Percentiles rank a stretch among this genome's conserved stretches.
Conservation (phyloP, 1,284 basidiomycete genomes). For the Sanghuangporus sanghuang region DNA sequence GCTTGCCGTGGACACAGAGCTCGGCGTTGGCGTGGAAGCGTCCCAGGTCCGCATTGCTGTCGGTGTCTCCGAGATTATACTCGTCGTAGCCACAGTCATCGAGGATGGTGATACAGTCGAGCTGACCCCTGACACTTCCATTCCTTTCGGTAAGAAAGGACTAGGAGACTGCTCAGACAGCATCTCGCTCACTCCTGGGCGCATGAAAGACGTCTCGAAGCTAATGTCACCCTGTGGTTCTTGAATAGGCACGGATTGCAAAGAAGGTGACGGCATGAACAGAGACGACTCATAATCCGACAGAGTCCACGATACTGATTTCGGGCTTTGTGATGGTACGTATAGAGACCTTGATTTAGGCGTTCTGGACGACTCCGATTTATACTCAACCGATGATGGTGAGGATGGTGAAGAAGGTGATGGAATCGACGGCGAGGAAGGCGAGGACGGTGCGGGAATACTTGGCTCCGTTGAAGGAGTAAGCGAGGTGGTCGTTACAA, state of each 20-base stretch:
- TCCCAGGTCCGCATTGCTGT: constrained; percentile 18
- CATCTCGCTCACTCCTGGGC: constrained; percentile 24
- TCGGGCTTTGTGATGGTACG: constrained; percentile 15
- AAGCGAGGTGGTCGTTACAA: constrained; percentile 1
- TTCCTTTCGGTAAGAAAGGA: constrained; percentile 13
- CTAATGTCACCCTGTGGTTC: constrained; percentile 54
- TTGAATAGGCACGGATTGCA: constrained; percentile 48
- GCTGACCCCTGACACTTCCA: background rate
- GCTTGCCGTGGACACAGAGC: constrained; percentile 5
- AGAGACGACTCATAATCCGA: constrained; percentile 69
- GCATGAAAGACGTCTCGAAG: constrained; percentile 47
- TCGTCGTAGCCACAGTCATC: constrained; percentile 1
- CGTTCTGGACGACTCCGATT: constrained; percentile 7
- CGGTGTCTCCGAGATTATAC: background rate
- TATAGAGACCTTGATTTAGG: constrained; percentile 14
- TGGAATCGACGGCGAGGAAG: constrained; percentile 16
- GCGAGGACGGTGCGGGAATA: constrained; percentile 13
- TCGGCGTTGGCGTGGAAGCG: constrained; percentile 32
- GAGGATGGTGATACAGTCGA: constrained; percentile 14
- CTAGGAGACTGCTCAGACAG: constrained; percentile 4
- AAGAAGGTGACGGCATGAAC: constrained; percentile 60
- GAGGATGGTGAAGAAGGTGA: constrained; percentile 17
- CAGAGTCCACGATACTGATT: constrained; percentile 32
- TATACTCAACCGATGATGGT: constrained; percentile 13
- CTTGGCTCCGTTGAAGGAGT: constrained; percentile 13